phyloP scores from a whole-genome alignment of 108 stramenopile genomes.

The Cyclotella kingstonii region DNA sequence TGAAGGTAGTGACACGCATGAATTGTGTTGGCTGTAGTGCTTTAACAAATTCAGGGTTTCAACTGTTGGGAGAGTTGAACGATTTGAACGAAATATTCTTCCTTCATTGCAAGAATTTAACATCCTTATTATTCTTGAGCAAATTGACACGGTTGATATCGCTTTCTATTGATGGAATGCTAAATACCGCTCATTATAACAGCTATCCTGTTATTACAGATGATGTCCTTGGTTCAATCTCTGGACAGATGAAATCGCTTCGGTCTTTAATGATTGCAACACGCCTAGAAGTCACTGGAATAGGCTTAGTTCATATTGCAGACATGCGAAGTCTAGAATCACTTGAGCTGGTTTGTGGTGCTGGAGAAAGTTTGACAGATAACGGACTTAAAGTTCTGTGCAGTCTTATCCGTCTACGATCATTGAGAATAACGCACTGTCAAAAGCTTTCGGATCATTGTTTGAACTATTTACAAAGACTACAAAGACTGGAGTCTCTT shows the following conservation, averaged over 20 bases:
- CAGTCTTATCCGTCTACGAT: conserved; percentile 22
- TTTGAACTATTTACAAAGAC: conserved; percentile 29
- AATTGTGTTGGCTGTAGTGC: conserved; percentile 38
- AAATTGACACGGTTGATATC: conserved; percentile 14
- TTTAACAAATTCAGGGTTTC: conserved; percentile 26
- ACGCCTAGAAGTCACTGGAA: conserved; percentile 26
- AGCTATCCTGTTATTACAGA: conserved; percentile 32
- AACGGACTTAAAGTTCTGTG: conserved; percentile 40
- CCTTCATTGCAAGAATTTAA: conserved; percentile 38
- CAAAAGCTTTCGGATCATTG: conserved; percentile 23
- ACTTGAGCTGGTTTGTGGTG: conserved; percentile 37
- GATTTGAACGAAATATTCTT: conserved; percentile 38
- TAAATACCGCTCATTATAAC: conserved; percentile 17
- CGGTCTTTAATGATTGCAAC: conserved; percentile 31
- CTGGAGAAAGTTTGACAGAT: conserved; percentile 36
- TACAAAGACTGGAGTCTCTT: conserved; percentile 48
- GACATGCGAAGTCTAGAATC: conserved; percentile 34
- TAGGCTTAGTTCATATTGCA: conserved; percentile 28
- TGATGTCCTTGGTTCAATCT: conserved; percentile 18
- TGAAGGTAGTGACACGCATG: conserved; percentile 25
- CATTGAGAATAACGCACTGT: conserved; percentile 38
- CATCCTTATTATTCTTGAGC: conserved; percentile 28
- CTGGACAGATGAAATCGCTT: conserved; percentile 24
- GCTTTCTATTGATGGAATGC: conserved; percentile 41
- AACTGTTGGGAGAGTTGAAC: conserved; percentile 17